Evolutionary conservation across 169 alveolate genomes (phyloP).

Genomic region (Plasmodium inui): DNA sequence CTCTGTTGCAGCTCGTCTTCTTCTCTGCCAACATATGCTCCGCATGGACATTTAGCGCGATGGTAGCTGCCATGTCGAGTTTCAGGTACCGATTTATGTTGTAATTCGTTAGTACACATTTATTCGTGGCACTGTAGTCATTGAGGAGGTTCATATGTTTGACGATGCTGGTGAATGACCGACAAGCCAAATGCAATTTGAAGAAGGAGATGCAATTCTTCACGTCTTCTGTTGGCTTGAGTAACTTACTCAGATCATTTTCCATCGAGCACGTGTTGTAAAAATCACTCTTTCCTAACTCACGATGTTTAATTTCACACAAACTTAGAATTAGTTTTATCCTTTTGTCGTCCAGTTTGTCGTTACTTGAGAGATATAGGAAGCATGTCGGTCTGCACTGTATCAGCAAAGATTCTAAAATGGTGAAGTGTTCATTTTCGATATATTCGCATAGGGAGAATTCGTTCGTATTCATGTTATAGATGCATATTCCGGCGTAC

Average conservation of each 20-base stretch:
- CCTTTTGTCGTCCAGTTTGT: constrained; percentile 52
- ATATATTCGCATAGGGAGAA: constrained; percentile 70
- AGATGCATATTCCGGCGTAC: constrained; percentile 66
- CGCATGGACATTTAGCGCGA: constrained; percentile 78
- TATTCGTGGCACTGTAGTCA: constrained; percentile 76
- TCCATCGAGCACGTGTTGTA: constrained; percentile 63
- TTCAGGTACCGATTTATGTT: constrained; percentile 79
- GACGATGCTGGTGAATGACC: constrained; percentile 73
- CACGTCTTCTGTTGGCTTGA: constrained; percentile 76
- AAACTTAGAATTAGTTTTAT: constrained; percentile 44
- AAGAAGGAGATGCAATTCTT: constrained; percentile 77
- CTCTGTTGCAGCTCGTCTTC: neutral
- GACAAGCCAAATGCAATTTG: constrained; percentile 72
- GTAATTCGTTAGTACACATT: constrained; percentile 76
- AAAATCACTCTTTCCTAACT: constrained; percentile 24
- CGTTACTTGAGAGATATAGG: constrained; percentile 23
- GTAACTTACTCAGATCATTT: constrained; percentile 75
- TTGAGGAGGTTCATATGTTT: constrained; percentile 77
- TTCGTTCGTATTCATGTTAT: constrained; percentile 21
- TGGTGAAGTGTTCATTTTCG: constrained; percentile 75
- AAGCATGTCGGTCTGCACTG: constrained; percentile 35
- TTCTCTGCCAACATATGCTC: constrained; percentile 6
- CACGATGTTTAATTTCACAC: constrained; percentile 48
- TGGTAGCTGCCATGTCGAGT: constrained; percentile 85
- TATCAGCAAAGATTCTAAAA: constrained; percentile 48